Conservation (phyloP, 2,329 filamentous ascomycete species). For the Tolypocladium paradoxum region DNA sequence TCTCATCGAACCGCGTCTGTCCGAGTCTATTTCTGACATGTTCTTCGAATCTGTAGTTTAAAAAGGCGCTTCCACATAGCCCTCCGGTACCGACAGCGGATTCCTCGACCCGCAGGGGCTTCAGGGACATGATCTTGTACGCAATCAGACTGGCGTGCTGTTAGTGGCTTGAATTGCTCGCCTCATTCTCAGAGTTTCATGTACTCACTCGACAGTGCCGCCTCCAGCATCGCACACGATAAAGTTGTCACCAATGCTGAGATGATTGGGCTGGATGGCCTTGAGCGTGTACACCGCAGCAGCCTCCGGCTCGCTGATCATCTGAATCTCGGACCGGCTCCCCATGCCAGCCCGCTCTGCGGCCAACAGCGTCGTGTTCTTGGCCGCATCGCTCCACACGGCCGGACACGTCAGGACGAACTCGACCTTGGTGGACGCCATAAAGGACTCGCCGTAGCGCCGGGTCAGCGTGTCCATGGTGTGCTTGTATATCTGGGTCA, state of each 20-base stretch:
- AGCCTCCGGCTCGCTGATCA: constrained; percentile 73
- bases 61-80: constrained; percentile 65
- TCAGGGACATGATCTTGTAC: constrained; percentile 67
- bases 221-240: constrained; percentile 53
- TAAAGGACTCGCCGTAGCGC: constrained; percentile 68
- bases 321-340: constrained; percentile 55
- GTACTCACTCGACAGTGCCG: constrained; percentile 54
- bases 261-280: constrained; percentile 64
- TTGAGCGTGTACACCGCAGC: constrained; percentile 72
- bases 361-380: constrained; percentile 69
- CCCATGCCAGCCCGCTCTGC: constrained; percentile 74
- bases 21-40: constrained; percentile 61
- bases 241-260: constrained; percentile 57
- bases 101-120: constrained; percentile 64
- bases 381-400: constrained; percentile 78
- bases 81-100: constrained; percentile 71
- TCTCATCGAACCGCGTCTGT: constrained; percentile 55
- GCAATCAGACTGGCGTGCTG: constrained; percentile 51
- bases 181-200: not conserved
- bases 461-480: constrained; percentile 68
- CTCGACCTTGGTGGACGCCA: constrained; percentile 63
- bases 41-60: constrained; percentile 75
- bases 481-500: constrained; percentile 65
- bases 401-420: constrained; percentile 75
- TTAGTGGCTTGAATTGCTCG: constrained; percentile 8